Evolutionary conservation across 345 rosid species (phyloP).

Genomic region (Heritiera littoralis): DNA sequence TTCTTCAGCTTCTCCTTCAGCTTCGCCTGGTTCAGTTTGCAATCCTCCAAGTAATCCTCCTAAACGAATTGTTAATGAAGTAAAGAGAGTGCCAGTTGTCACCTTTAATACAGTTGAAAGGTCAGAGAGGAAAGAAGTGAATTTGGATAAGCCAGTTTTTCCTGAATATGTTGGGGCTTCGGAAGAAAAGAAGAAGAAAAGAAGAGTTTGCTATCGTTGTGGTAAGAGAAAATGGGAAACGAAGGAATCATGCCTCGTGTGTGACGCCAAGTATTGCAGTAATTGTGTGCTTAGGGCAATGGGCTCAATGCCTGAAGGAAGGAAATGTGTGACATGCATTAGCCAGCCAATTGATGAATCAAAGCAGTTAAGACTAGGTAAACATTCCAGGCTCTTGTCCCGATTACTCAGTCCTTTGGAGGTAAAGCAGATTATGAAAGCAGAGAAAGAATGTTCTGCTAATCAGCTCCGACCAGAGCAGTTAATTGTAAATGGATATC

Average conservation of each 20-base stretch:
- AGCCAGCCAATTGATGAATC: constrained; percentile 84
- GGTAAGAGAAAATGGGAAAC: constrained; percentile 93
- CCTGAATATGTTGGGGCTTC: constrained; percentile 61
- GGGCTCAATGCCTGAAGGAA: constrained; percentile 99
- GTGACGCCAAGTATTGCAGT: constrained; percentile 89
- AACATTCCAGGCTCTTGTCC: constrained; percentile 68
- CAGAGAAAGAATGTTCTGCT: constrained; percentile 90
- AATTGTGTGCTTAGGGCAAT: constrained; percentile 93
- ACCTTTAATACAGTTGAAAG: constrained; percentile 65
- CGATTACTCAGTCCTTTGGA: constrained; percentile 88
- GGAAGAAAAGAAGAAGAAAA: constrained; percentile 60
- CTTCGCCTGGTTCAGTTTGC: constrained; percentile 66
- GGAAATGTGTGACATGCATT: constrained; percentile 91
- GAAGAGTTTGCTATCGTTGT: constrained; percentile 71
- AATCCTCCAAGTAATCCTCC: constrained; percentile 41
- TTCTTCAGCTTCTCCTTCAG: constrained; percentile 89
- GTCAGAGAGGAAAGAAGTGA: constrained; percentile 49
- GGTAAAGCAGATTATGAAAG: constrained; percentile 97
- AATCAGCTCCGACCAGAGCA: constrained; percentile 97
- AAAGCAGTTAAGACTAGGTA: constrained; percentile 71
- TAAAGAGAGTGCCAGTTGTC: constrained; percentile 66
- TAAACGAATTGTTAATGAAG: constrained; percentile 39
- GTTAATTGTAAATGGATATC: constrained; percentile 75
- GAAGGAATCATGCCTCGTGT: constrained; percentile 89
- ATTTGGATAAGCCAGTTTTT: constrained; percentile 47